These are phyloP conservation scores for Auricularia cornea DNA, from an alignment of 768 basidiomycete species.

Conservation along the genomic window DNA sequence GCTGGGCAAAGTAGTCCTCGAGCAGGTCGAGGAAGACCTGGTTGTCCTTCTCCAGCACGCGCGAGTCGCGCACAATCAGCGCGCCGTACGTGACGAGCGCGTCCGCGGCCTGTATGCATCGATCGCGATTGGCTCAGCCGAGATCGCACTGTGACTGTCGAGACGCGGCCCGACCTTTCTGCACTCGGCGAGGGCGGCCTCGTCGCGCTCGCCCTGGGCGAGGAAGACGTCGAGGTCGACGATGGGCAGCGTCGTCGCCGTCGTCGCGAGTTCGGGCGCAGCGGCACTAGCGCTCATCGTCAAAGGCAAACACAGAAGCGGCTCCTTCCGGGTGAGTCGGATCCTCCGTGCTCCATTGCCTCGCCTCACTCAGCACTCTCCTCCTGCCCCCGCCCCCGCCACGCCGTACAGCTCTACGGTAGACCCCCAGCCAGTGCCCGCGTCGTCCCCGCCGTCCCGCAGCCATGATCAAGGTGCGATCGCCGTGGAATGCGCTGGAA, in stretches of 20 bases:
- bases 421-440: not conserved
- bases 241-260: slow-evolving; percentile 49
- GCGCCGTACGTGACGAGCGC: slow-evolving; percentile 82
- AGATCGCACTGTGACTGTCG: slow-evolving; percentile 1
- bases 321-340: not conserved
- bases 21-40: slow-evolving; percentile 74
- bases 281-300: not conserved
- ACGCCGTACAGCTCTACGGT: not conserved
- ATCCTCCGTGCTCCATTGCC: slow-evolving; percentile 8
- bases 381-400: slow-evolving; percentile 5
- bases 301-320: not conserved
- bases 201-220: slow-evolving; percentile 35
- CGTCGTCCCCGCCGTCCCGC: not conserved
- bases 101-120: slow-evolving; percentile 53
- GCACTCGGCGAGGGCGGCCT: slow-evolving; percentile 50
- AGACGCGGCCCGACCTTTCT: slow-evolving; percentile 37
- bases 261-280: slow-evolving; percentile 1
- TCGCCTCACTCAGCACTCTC: slow-evolving; percentile 10
- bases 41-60: slow-evolving; percentile 80
- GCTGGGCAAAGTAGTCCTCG: slow-evolving; percentile 89
- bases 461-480: slow-evolving; percentile 39
- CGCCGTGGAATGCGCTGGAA: not conserved
- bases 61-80: slow-evolving; percentile 74
- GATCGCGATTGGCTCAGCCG: not conserved
- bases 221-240: slow-evolving; percentile 72